Evolutionary conservation across 768 basidiomycete genomes (phyloP).

Genomic region (Dioszegia aurantiaca): DNA sequence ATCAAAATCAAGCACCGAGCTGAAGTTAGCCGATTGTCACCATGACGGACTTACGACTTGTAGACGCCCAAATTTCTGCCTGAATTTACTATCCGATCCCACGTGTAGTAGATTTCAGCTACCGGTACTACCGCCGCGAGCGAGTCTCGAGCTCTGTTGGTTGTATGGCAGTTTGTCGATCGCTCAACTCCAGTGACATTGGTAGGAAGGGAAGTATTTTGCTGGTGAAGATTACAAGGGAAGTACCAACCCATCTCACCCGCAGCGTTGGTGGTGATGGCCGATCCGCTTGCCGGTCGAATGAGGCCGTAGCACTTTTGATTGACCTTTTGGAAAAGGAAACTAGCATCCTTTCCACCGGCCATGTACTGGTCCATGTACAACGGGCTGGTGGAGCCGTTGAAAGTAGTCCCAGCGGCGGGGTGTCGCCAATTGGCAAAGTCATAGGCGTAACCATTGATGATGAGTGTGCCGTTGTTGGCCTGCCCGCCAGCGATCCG

Average conservation of each 20-base stretch:
- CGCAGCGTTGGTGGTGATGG: conserved; percentile 63
- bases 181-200: conserved; percentile 70
- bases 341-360: conserved; percentile 83
- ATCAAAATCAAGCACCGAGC: conserved; percentile 80
- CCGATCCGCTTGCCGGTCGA: conserved; percentile 66
- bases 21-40: conserved; percentile 51
- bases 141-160: conserved; percentile 58
- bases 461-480: conserved; percentile 76
- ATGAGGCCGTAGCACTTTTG: conserved; percentile 76
- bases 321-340: conserved; percentile 91
- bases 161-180: conserved; percentile 70
- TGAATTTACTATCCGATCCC: conserved; percentile 73
- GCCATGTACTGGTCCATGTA: conserved; percentile 71
- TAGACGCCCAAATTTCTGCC: conserved; percentile 85
- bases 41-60: conserved; percentile 67
- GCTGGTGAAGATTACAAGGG: conserved; percentile 87
- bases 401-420: conserved; percentile 63
- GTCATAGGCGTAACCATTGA: conserved; percentile 92
- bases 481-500: conserved; percentile 77
- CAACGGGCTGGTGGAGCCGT: conserved; percentile 79
- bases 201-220: conserved; percentile 61
- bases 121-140: conserved; percentile 60
- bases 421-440: conserved; percentile 85
- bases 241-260: conserved; percentile 85
- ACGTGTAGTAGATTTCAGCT: conserved; percentile 90